Percentiles rank a stretch among this genome's conserved stretches.
phyloP scores from a whole-genome alignment of 495 filamentous ascomycete species.

The Penicillium lagena region DNA sequence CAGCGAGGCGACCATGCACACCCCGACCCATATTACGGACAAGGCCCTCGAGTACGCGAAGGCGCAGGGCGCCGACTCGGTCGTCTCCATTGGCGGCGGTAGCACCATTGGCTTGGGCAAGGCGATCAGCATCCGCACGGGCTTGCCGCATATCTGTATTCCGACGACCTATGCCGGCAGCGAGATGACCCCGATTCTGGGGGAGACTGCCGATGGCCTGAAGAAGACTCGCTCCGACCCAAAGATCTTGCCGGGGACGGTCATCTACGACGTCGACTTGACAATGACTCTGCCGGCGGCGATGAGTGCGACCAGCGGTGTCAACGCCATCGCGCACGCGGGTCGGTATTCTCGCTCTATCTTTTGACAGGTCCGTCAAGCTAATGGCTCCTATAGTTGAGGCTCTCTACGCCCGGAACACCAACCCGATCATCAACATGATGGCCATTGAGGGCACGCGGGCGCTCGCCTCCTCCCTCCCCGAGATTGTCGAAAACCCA shows the following conservation, averaged over 20 bases:
- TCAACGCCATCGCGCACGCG: slow-evolving; percentile 66
- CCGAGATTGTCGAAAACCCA: slow-evolving; percentile 46
- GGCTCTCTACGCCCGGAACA: slow-evolving; percentile 59
- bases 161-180: slow-evolving; percentile 66
- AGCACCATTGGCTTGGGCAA: slow-evolving; percentile 63
- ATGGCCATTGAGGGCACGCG: slow-evolving; percentile 52
- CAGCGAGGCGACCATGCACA: slow-evolving; percentile 62
- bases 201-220: slow-evolving; percentile 56
- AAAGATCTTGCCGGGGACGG: slow-evolving; percentile 57
- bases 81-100: slow-evolving; percentile 59
- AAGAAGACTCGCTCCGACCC: slow-evolving; percentile 62
- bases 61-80: slow-evolving; percentile 40
- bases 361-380: background rate
- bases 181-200: slow-evolving; percentile 64
- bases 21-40: slow-evolving; percentile 56
- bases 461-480: slow-evolving; percentile 48
- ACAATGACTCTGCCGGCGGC: slow-evolving; percentile 56
- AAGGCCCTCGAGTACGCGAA: slow-evolving; percentile 50
- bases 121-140: slow-evolving; percentile 58
- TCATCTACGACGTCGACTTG: slow-evolving; percentile 65
- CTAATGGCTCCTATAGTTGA: slow-evolving; percentile 39
- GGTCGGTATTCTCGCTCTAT: slow-evolving; percentile 23
- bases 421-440: slow-evolving; percentile 53
- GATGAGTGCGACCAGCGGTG: slow-evolving; percentile 57
- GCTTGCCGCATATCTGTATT: slow-evolving; percentile 58